Conservation (phyloP, 73 alveolate genomes). For the Tetrahymena elliotti region DNA sequence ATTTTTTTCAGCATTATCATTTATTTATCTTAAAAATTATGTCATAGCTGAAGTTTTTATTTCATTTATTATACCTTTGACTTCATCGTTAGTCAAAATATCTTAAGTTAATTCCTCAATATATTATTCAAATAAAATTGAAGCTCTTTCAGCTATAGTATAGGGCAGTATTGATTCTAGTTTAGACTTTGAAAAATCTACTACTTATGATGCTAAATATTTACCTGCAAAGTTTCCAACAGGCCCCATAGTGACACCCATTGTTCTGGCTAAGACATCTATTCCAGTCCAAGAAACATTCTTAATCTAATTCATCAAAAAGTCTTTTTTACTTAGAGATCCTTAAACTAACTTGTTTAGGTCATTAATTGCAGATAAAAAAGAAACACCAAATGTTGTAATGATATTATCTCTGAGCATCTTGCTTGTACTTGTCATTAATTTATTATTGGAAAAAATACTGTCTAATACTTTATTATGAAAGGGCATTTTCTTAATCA, state of each 20-base stretch:
- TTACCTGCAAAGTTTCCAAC: not conserved
- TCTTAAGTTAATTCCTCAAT: not conserved
- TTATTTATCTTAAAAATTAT: not conserved
- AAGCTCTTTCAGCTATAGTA: not conserved
- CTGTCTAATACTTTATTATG: not conserved
- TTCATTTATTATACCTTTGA: not conserved
- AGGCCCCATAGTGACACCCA: not conserved
- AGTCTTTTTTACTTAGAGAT: not conserved
- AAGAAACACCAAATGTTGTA: not conserved
- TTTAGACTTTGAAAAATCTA: not conserved
- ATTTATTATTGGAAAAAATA: not conserved
- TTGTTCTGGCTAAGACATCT: not conserved
- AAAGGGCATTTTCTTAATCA: not conserved
- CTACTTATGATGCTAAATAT: not conserved
- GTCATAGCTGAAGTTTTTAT: not conserved
- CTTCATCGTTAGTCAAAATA: not conserved
- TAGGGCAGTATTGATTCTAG: not conserved
- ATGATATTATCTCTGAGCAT: not conserved
- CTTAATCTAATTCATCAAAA: not conserved
- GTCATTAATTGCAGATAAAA: not conserved
- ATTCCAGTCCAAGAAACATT: not conserved
- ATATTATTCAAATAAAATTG: not conserved
- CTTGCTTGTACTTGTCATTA: not conserved
- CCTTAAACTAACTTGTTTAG: not conserved
- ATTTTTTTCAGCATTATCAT: not conserved